Evolutionary conservation across 306 rosid genomes (phyloP).

Genomic region (Alnus glutinosa): DNA sequence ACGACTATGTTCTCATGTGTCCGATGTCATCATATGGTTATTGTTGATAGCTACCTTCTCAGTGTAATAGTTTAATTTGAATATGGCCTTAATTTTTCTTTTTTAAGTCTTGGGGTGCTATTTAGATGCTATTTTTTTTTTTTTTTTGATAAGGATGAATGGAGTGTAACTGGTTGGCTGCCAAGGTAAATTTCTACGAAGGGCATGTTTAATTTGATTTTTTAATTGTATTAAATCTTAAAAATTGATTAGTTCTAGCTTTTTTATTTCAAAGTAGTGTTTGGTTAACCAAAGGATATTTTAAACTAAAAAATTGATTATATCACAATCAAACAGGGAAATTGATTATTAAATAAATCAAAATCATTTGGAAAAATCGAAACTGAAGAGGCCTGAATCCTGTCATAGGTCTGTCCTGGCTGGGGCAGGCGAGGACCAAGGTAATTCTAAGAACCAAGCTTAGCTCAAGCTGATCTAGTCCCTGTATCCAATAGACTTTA

Average conservation of each 20-base stretch:
- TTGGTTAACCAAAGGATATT: background rate
- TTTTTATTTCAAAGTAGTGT: background rate
- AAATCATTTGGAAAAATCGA: background rate
- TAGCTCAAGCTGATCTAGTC: background rate
- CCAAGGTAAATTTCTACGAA: background rate
- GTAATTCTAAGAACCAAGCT: background rate
- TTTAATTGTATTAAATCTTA: background rate
- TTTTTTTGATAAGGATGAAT: background rate
- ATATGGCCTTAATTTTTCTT: background rate
- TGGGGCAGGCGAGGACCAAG: background rate
- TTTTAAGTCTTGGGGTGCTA: background rate
- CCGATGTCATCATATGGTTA: background rate
- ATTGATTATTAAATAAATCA: background rate
- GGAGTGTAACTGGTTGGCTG: background rate
- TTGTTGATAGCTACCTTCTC: background rate
- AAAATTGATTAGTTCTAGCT: background rate
- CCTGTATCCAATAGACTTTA: background rate
- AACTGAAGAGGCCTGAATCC: background rate
- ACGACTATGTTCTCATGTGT: slow-evolving; percentile 10
- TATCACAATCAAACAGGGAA: background rate
- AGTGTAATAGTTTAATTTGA: background rate
- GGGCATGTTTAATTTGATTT: background rate
- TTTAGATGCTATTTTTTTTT: background rate
- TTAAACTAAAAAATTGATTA: background rate
- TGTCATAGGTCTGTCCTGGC: background rate